Conservation (phyloP, 768 basidiomycete species). For the Guyanaporus albipodus region DNA sequence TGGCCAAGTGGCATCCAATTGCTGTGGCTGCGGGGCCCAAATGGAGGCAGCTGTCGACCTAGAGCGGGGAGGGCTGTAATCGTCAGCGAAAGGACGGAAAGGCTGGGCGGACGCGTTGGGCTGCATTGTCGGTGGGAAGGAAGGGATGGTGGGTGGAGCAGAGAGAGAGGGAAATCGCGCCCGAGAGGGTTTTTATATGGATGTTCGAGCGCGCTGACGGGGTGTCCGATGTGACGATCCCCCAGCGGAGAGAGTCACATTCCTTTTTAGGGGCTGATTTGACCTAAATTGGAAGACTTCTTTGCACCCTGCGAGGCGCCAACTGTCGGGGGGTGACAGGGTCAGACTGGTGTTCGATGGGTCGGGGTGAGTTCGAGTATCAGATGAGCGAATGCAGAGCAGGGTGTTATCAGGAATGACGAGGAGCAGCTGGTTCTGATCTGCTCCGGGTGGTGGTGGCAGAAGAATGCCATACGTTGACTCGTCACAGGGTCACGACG, state of each 20-base stretch:
- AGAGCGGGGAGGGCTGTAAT: slow-evolving; percentile 38
- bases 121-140: slow-evolving; percentile 24
- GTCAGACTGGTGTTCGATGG: slow-evolving; percentile 17
- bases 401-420: too few relatives aligned
- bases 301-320: slow-evolving; percentile 24
- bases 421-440: too few relatives aligned
- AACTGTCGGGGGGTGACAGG: slow-evolving; percentile 28
- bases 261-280: slow-evolving; percentile 31
- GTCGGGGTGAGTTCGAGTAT: slow-evolving; percentile 21
- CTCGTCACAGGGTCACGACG: slow-evolving; percentile 24
- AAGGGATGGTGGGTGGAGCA: slow-evolving; percentile 40
- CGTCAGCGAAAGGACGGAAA: slow-evolving; percentile 35
- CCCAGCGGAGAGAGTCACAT: slow-evolving; percentile 26
- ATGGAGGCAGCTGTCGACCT: slow-evolving; percentile 55
- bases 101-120: slow-evolving; percentile 20
- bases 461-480: slow-evolving; percentile 18
- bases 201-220: slow-evolving; percentile 23
- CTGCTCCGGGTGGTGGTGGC: too few relatives aligned
- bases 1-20: slow-evolving; percentile 65
- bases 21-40: slow-evolving; percentile 80
- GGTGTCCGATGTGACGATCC: slow-evolving; percentile 31
- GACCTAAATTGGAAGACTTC: slow-evolving; percentile 29
- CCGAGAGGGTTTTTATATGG: slow-evolving; percentile 32
- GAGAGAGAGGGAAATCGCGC: slow-evolving; percentile 37
- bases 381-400: too few relatives aligned